Conservation (phyloP, 73 alveolate species). For the Breviolum minutum region DNA sequence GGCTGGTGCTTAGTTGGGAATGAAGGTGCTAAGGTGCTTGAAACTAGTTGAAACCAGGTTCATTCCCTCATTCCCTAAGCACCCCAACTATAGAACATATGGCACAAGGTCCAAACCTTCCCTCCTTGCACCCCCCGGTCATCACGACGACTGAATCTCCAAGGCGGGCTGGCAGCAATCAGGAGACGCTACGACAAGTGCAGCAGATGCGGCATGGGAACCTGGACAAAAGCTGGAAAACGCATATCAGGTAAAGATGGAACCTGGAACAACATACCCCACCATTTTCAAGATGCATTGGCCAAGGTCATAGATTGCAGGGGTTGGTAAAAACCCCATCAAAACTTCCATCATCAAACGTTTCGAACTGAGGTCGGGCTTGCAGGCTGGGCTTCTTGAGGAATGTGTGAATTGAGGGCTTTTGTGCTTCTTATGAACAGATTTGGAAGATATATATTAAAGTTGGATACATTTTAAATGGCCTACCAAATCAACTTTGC, state of each 20-base stretch:
- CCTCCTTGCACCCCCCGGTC: background rate
- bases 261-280: too few relatives aligned
- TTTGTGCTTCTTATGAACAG: background rate
- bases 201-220: conserved; percentile 74
- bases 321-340: background rate
- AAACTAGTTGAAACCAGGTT: too few relatives aligned
- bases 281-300: background rate
- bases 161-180: conserved; percentile 89
- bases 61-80: too few relatives aligned
- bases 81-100: too few relatives aligned
- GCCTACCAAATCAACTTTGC: too few relatives aligned
- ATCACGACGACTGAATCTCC: background rate
- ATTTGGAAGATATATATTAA: too few relatives aligned
- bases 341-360: background rate
- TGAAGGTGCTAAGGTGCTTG: too few relatives aligned
- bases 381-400: background rate
- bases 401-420: background rate
- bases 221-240: background rate
- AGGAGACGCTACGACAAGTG: conserved; percentile 61
- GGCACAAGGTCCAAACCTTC: too few relatives aligned
- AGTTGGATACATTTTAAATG: background rate
- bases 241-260: too few relatives aligned
- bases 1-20: background rate
- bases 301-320: background rate
- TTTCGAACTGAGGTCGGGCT: conserved; percentile 24